Conservation (phyloP, 257 asterid genomes). For the Gentiana straminea region DNA sequence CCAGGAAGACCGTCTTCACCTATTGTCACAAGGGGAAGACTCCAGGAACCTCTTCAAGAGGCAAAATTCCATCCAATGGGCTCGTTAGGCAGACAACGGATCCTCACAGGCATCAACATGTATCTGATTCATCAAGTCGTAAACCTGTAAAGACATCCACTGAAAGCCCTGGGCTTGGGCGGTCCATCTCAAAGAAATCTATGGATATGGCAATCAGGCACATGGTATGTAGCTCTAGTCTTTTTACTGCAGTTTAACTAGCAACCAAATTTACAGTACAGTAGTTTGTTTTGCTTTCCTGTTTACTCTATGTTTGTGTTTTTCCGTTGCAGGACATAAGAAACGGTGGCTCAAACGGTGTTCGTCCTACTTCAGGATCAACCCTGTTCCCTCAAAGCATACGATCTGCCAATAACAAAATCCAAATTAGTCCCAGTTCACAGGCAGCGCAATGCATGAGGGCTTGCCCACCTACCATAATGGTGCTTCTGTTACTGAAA, state of each 20-base stretch:
- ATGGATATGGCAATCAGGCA: constrained; percentile 89
- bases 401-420: constrained; percentile 55
- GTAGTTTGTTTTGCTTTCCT: too few relatives aligned
- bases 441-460: constrained; percentile 36
- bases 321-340: constrained; percentile 60
- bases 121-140: constrained; percentile 44
- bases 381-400: constrained; percentile 92
- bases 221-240: constrained; percentile 45
- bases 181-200: constrained; percentile 82
- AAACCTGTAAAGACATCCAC: constrained; percentile 67
- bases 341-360: constrained; percentile 51
- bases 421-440: constrained; percentile 26
- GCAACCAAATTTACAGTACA: too few relatives aligned
- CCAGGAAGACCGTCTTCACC: constrained; percentile 80
- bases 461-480: constrained; percentile 20
- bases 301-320: too few relatives aligned
- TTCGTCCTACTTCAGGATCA: constrained; percentile 66
- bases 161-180: constrained; percentile 77
- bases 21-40: constrained; percentile 62
- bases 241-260: too few relatives aligned
- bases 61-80: constrained; percentile 49
- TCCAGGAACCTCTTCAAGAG: constrained; percentile 61
- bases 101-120: constrained; percentile 30
- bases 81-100: constrained; percentile 39
- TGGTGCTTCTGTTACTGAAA: constrained; percentile 32